A percentile compares a stretch with the other conserved stretches of the same genome.
These are phyloP conservation scores for Lepidium africanum DNA, from an alignment of 345 rosid species.

Conservation along the genomic window DNA sequence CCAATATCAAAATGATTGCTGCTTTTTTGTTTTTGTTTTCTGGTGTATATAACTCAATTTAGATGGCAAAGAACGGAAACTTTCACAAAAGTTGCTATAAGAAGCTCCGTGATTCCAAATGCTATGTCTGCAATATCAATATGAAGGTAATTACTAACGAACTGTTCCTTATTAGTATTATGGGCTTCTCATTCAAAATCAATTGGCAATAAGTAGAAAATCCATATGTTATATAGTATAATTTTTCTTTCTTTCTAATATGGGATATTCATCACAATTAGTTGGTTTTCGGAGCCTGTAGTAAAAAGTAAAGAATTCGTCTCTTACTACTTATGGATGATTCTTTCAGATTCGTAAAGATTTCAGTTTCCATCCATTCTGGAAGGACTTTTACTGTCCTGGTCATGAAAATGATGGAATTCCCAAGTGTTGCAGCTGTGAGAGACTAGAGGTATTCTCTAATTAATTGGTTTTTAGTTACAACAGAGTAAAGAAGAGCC, in stretches of 20 bases:
- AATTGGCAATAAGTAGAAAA: too few species aligned
- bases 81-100: neutral
- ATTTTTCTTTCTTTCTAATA: too few species aligned
- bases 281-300: too few species aligned
- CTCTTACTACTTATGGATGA: too few species aligned
- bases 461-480: neutral
- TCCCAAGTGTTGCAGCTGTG: constrained; percentile 23
- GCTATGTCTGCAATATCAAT: constrained; percentile 3
- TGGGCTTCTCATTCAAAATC: too few species aligned
- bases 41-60: neutral
- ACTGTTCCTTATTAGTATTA: too few species aligned
- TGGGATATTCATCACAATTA: too few species aligned
- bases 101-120: neutral
- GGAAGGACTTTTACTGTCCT: constrained; percentile 15
- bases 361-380: too few species aligned
- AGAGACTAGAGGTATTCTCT: constrained; percentile 11
- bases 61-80: neutral
- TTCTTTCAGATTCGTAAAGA: constrained; percentile 56
- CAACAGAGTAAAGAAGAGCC: neutral
- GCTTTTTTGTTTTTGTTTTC: neutral
- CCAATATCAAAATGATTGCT: neutral
- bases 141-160: neutral
- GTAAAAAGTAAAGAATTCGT: too few species aligned
- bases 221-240: too few species aligned
- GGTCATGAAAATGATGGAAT: neutral